These are phyloP conservation scores for Aureobasidium musti DNA, from an alignment of 2,329 filamentous ascomycete genomes.

Conservation along the genomic window DNA sequence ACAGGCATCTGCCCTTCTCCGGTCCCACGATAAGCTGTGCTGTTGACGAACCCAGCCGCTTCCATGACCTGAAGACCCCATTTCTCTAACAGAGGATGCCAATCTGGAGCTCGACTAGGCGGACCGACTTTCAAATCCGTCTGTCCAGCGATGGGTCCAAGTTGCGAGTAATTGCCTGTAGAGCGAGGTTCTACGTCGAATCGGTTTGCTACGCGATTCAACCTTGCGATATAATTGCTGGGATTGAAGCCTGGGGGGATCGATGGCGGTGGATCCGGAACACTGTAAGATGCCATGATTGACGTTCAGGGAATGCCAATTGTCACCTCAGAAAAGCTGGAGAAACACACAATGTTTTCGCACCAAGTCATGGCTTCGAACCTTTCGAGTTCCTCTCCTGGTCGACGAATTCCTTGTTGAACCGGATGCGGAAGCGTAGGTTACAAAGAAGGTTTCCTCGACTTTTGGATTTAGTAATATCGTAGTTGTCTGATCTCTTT, in stretches of 20 bases:
- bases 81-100: slow-evolving; percentile 16
- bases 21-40: background rate
- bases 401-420: background rate
- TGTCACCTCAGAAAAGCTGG: background rate
- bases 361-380: background rate
- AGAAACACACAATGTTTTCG: too few relatives aligned
- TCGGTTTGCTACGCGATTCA: background rate
- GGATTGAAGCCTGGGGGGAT: background rate
- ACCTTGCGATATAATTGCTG: background rate
- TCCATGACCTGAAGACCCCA: slow-evolving; percentile 6
- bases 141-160: background rate
- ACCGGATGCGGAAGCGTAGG: background rate
- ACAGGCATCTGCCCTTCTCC: background rate
- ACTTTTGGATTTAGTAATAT: background rate
- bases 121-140: slow-evolving; percentile 5
- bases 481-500: background rate
- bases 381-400: background rate
- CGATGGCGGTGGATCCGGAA: background rate
- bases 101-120: slow-evolving; percentile 10
- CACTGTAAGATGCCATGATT: background rate
- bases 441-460: background rate
- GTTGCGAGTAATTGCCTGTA: background rate
- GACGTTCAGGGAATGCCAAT: background rate
- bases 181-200: background rate
- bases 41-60: slow-evolving; percentile 12